These are phyloP conservation scores for Acanthamoeba healyi DNA, from an alignment of 208 protist species.

Conservation along the genomic window DNA sequence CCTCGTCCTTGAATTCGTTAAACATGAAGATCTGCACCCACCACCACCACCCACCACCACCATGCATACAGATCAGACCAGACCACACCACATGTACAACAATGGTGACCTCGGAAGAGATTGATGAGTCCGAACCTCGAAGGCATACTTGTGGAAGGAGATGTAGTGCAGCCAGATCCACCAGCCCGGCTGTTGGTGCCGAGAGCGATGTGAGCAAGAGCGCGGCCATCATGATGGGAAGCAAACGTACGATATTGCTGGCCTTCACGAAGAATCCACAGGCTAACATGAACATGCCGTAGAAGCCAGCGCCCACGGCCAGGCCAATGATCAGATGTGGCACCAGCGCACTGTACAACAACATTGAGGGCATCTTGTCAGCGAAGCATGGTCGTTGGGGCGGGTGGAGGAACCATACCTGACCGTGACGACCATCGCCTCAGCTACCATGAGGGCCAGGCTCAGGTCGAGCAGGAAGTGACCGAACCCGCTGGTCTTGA, in stretches of 20 bases:
- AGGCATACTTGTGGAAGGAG: conserved; percentile 74
- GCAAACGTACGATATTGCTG: conserved; percentile 54
- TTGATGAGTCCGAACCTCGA: neutral
- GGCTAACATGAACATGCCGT: conserved; percentile 70
- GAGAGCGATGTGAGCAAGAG: neutral
- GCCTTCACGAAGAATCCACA: conserved; percentile 66
- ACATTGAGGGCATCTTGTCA: neutral
- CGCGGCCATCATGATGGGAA: neutral
- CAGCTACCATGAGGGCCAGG: conserved; percentile 34
- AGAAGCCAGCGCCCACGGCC: conserved; percentile 24
- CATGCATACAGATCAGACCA: neutral
- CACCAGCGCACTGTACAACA: conserved; percentile 19
- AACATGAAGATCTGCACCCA: conserved; percentile 51
- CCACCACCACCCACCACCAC: neutral
- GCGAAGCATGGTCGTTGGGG: neutral
- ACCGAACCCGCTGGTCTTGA: conserved; percentile 40
- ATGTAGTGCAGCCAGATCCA: conserved; percentile 74
- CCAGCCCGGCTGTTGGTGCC: neutral
- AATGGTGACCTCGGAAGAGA: too few relatives aligned
- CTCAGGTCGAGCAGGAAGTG: conserved; percentile 50
- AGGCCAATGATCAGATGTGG: conserved; percentile 59
- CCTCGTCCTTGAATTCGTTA: conserved; percentile 46
- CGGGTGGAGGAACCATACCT: neutral
- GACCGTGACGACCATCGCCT: conserved; percentile 45
- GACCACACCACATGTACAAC: neutral